Base-by-base conservation (phyloP, 2,329 filamentous ascomycete genomes). In the Fusarium lyarnte region DNA sequence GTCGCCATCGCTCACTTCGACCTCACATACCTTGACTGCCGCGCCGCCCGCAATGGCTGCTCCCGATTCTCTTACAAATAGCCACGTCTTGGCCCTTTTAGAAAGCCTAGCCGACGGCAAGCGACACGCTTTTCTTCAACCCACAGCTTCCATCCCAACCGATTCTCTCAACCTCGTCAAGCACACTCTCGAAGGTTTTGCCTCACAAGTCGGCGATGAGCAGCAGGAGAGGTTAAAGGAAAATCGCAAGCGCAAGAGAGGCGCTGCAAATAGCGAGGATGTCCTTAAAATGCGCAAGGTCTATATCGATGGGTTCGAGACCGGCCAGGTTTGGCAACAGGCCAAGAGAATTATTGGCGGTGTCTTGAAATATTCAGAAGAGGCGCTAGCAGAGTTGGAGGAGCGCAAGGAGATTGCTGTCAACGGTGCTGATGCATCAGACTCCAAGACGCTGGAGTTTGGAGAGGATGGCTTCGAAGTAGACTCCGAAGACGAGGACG, bases 311-410 rank as follows among this genome's bases (percentile, higher is more conserved):
- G 96, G 95, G 0, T 97, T 98, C 76, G 93, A 93, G 76, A 91
- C 93, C 16, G 90, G 91, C 25, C 95, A 98, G 82, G 91, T 99
- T 46, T 99, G 95, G 93, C 94, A 98, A 81, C 96, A 99, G 84
- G 93, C 94, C 13, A 92, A 91, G 78, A 90, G 93, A 76, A 94
- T 98, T 25, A 91, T 98, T 63, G 87, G 81, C 17, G 86, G 86
- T 51, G 82, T 88, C 16, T 75, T 90, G 49, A 81, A 83, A 45
- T 85, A 88, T 71, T 86, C 87, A 0, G 82, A 85, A 52, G 80
- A 82, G 10, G 78, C 83, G 8, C 78, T 90, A 21, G 80, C 83
- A 54, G 86, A 87, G 71, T 78, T 90, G 36, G 84, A 88, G 75
- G 84, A 85, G 66, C 78, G 75, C 25, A 78, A 92, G 70, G 89